Percentiles rank a stretch among this genome's conserved stretches.
phyloP scores from a whole-genome alignment of 495 filamentous ascomycete genomes.

The Letharia lupina region DNA sequence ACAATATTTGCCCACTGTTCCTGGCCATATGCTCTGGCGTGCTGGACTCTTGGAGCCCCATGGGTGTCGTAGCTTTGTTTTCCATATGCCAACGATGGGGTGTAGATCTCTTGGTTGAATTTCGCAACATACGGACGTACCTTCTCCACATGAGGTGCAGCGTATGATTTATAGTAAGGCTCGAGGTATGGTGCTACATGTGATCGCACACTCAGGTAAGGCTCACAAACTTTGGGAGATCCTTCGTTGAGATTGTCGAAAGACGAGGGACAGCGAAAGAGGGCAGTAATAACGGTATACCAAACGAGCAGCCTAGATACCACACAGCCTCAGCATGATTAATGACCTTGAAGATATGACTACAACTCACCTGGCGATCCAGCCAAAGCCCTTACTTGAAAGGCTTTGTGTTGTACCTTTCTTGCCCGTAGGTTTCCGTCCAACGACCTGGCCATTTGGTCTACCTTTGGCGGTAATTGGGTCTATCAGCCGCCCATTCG shows the following conservation, averaged over 20 bases:
- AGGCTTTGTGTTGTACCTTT: slow-evolving; percentile 22
- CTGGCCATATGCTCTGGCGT: slow-evolving; percentile 52
- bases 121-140: slow-evolving; percentile 64
- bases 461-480: slow-evolving; percentile 14
- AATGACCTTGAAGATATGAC: background rate
- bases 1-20: slow-evolving; percentile 71
- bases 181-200: slow-evolving; percentile 64
- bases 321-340: slow-evolving; percentile 9
- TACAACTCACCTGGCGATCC: slow-evolving; percentile 52
- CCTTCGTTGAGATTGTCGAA: slow-evolving; percentile 54
- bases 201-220: slow-evolving; percentile 64
- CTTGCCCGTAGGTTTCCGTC: slow-evolving; percentile 3
- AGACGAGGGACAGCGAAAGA: slow-evolving; percentile 73
- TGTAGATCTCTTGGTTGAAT: slow-evolving; percentile 57
- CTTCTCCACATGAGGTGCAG: slow-evolving; percentile 70
- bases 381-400: slow-evolving; percentile 45
- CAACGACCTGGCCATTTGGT: slow-evolving; percentile 22
- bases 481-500: slow-evolving; percentile 24
- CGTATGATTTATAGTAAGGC: slow-evolving; percentile 82
- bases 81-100: slow-evolving; percentile 55
- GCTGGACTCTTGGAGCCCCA: slow-evolving; percentile 66
- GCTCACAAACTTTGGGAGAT: slow-evolving; percentile 75
- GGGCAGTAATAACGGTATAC: slow-evolving; percentile 71
- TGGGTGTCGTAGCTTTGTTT: slow-evolving; percentile 57
- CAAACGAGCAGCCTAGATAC: slow-evolving; percentile 63